Evolutionary conservation across 371 early-diverging fungal species (phyloP).

Genomic region (Apophysomyces variabilis): DNA sequence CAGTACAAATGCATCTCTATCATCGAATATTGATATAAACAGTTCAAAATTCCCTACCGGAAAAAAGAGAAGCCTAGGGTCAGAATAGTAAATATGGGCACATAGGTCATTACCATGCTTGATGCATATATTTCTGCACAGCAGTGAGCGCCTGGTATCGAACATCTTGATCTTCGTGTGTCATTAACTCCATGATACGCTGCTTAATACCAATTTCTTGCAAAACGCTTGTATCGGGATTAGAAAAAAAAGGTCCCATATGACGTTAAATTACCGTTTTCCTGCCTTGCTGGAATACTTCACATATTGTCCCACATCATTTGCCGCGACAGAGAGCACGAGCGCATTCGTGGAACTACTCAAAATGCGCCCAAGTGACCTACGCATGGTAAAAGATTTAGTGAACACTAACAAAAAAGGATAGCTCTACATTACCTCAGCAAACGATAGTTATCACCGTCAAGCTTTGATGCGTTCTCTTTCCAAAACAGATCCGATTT

Average conservation of each 20-base stretch:
- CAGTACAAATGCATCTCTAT: slow-evolving; percentile 31
- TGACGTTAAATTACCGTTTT: slow-evolving; percentile 64
- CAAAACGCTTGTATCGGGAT: slow-evolving; percentile 57
- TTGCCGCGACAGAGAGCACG: slow-evolving; percentile 86
- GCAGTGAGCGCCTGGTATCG: slow-evolving; percentile 90
- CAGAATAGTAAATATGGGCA: not conserved
- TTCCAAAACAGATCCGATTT: slow-evolving; percentile 93
- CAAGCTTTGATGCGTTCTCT: slow-evolving; percentile 77
- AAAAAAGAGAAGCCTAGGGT: not conserved
- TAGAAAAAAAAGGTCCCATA: not conserved
- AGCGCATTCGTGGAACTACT: slow-evolving; percentile 66
- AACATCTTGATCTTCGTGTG: slow-evolving; percentile 82
- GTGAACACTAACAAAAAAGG: not conserved
- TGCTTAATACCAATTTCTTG: slow-evolving; percentile 93
- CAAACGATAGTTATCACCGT: slow-evolving; percentile 77
- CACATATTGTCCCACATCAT: slow-evolving; percentile 93
- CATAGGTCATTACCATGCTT: not conserved
- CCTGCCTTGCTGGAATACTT: slow-evolving; percentile 79
- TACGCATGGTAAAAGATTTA: slow-evolving; percentile 24
- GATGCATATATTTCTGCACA: slow-evolving; percentile 73
- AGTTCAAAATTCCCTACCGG: not conserved
- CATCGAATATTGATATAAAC: slow-evolving; percentile 31
- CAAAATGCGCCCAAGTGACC: slow-evolving; percentile 69
- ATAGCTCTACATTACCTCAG: slow-evolving; percentile 50
- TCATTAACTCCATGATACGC: slow-evolving; percentile 94